A percentile compares a stretch with the other conserved stretches of the same genome.
phyloP scores from a whole-genome alignment of 495 filamentous ascomycete species.

The Glarea lozoyensis region DNA sequence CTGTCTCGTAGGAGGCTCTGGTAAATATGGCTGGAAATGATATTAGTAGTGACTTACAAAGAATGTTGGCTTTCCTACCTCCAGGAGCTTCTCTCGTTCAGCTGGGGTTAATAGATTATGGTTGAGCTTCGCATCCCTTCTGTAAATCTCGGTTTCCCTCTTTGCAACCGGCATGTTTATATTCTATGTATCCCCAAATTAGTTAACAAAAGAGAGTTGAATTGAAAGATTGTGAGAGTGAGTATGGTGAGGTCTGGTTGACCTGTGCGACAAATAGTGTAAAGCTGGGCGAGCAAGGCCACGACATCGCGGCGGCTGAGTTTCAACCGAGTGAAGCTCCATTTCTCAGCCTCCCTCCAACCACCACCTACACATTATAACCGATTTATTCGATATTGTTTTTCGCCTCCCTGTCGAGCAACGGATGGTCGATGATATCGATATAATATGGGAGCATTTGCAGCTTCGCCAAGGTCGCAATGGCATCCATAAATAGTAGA shows the following conservation, averaged over 20 bases:
- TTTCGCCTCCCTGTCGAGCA: too few relatives aligned
- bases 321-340: constrained; percentile 4
- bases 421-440: constrained; percentile 3
- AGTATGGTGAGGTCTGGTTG: constrained; percentile 1
- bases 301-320: constrained; percentile 3
- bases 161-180: constrained; percentile 17
- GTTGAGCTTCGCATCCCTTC: constrained; percentile 50
- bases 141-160: constrained; percentile 39
- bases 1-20: constrained; percentile 38
- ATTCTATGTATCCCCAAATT: background rate
- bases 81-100: constrained; percentile 63
- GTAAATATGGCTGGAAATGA: constrained; percentile 56
- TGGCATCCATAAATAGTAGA: constrained; percentile 35
- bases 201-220: background rate
- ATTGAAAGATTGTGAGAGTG: background rate
- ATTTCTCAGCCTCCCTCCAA: too few relatives aligned
- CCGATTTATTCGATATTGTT: background rate
- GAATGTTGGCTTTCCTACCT: constrained; percentile 25
- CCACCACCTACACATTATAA: background rate
- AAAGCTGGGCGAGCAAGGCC: constrained; percentile 12
- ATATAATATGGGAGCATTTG: constrained; percentile 10
- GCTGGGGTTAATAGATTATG: constrained; percentile 50
- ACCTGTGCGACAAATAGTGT: constrained; percentile 4
- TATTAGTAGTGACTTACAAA: background rate
- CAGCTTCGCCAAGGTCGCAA: constrained; percentile 7